phyloP scores from a whole-genome alignment of 2,329 filamentous ascomycete genomes.

The Neofusicoccum laricinum region DNA sequence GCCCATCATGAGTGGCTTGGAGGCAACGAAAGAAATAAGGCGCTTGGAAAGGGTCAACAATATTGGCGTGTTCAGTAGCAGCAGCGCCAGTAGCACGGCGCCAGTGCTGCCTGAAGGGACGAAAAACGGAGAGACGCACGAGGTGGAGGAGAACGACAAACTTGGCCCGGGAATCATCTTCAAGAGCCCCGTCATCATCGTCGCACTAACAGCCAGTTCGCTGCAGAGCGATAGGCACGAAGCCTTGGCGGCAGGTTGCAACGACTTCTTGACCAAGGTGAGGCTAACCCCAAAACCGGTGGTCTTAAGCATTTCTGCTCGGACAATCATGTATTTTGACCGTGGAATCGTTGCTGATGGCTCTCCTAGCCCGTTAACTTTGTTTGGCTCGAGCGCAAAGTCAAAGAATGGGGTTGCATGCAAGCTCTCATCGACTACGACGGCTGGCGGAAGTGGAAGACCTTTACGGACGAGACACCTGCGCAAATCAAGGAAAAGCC shows the following conservation, averaged over 20 bases:
- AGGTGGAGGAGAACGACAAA: conserved; percentile 61
- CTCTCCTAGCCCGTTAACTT: conserved; percentile 81
- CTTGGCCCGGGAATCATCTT: conserved; percentile 68
- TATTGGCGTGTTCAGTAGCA: conserved; percentile 77
- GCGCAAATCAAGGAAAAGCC: conserved; percentile 29
- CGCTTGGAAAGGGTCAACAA: conserved; percentile 85
- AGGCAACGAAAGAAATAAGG: conserved; percentile 92
- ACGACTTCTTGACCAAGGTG: conserved; percentile 98
- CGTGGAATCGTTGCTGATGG: neutral
- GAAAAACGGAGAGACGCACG: conserved; percentile 23
- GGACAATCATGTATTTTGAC: too few relatives aligned
- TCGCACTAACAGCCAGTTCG: conserved; percentile 90
- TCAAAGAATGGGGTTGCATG: conserved; percentile 99
- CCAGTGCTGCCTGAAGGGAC: conserved; percentile 13
- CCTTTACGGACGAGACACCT: conserved; percentile 53
- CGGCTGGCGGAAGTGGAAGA: conserved; percentile 97
- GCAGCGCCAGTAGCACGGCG: conserved; percentile 16
- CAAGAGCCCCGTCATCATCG: conserved; percentile 96
- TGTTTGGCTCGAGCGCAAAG: conserved; percentile 94
- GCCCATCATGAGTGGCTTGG: conserved; percentile 91
- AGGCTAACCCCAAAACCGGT: conserved; percentile 23
- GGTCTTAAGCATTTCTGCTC: too few relatives aligned
- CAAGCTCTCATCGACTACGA: conserved; percentile 98
- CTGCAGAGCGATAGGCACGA: conserved; percentile 94
- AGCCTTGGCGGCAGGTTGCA: conserved; percentile 90